These are phyloP conservation scores for Cucumis hystrix DNA, from an alignment of 306 rosid genomes.

Conservation along the genomic window DNA sequence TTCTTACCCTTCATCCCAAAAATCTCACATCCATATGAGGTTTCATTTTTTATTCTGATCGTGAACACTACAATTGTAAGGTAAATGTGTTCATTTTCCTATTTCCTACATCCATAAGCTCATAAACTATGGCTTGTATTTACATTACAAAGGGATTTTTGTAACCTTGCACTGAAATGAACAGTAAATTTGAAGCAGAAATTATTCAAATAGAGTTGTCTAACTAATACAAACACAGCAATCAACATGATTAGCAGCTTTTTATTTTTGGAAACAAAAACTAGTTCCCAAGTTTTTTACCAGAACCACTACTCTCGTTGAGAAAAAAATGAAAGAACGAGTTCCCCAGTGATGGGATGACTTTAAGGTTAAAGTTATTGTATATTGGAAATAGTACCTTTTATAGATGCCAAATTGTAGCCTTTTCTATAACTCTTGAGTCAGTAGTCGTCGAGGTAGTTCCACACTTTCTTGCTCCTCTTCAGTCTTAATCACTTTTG, in stretches of 20 bases:
- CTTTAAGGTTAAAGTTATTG: not conserved
- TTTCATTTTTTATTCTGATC: no score
- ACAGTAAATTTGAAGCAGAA: not conserved
- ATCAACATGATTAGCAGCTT: not conserved
- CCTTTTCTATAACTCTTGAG: not conserved
- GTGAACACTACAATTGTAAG: no score
- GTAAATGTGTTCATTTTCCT: not conserved
- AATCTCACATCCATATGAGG: no score
- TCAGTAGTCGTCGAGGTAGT: not conserved
- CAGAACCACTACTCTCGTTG: no score
- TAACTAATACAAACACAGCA: not conserved
- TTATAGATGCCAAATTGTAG: not conserved
- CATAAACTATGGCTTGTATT: not conserved
- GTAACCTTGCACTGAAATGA: not conserved
- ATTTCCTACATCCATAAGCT: not conserved
- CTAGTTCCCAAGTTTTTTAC: not conserved
- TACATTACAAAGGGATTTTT: not conserved
- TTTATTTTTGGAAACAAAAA: not conserved
- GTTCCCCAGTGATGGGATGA: not conserved
- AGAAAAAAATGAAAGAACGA: not conserved
- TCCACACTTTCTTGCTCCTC: not conserved
- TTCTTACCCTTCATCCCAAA: no score
- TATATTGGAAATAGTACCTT: not conserved
- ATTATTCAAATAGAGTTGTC: not conserved
- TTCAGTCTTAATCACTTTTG: not conserved